Evolutionary conservation across 768 basidiomycete species (phyloP).

Genomic region (Coprinopsis marcescibilis): DNA sequence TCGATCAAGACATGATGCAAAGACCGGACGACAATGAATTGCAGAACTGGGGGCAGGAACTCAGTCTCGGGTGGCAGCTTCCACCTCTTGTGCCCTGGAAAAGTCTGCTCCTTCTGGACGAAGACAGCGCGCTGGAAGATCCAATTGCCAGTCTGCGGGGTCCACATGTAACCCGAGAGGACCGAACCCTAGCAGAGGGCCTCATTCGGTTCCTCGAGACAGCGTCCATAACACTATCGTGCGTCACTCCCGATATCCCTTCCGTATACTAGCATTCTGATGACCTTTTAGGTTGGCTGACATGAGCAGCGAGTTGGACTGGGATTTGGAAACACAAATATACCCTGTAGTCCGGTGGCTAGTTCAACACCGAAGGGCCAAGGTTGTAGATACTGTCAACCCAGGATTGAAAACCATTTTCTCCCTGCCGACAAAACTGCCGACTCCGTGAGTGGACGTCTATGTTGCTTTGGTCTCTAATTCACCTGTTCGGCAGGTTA

Average conservation of each 20-base stretch:
- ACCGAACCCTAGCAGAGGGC: constrained; percentile 62
- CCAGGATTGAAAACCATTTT: constrained; percentile 77
- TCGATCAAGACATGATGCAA: constrained; percentile 45
- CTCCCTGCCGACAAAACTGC: constrained; percentile 60
- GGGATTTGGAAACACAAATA: constrained; percentile 77
- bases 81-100: constrained; percentile 88
- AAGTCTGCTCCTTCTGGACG: constrained; percentile 73
- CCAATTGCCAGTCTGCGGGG: constrained; percentile 55
- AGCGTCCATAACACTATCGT: constrained; percentile 74
- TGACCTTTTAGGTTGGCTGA: constrained; percentile 54
- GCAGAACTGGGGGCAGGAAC: constrained; percentile 59
- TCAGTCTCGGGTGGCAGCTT: constrained; percentile 68
- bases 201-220: constrained; percentile 71
- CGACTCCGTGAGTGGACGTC: constrained; percentile 44
- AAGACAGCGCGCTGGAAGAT: constrained; percentile 42
- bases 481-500: constrained; percentile 30
- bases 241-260: constrained; percentile 26
- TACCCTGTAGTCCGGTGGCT: constrained; percentile 91
- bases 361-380: constrained; percentile 84
- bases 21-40: constrained; percentile 46
- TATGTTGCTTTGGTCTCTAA: neutral
- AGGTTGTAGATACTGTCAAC: constrained; percentile 83
- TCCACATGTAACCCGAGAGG: constrained; percentile 57
- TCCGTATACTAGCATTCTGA: constrained; percentile 4
- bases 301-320: constrained; percentile 74